Percentiles rank a stretch among this genome's conserved stretches.
These are phyloP conservation scores for Fusarium gaditjirri DNA, from an alignment of 2,329 filamentous ascomycete species.

Conservation along the genomic window DNA sequence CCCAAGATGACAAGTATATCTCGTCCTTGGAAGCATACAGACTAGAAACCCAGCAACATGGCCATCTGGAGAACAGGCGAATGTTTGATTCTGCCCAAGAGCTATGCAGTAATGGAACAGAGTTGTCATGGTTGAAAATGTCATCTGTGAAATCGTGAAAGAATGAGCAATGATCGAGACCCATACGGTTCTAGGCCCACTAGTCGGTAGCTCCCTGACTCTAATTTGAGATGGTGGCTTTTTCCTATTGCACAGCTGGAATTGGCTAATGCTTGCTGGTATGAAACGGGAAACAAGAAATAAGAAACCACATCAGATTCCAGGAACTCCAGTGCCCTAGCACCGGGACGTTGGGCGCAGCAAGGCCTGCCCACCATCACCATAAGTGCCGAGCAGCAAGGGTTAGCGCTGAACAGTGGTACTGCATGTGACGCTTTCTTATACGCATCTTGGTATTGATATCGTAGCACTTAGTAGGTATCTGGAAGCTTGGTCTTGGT, in stretches of 20 bases:
- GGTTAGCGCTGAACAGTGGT: slow-evolving; percentile 27
- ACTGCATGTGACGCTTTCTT: slow-evolving; percentile 25
- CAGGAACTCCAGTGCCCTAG: slow-evolving; percentile 25
- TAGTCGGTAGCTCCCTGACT: slow-evolving; percentile 7
- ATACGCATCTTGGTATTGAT: not conserved
- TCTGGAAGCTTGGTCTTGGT: not conserved
- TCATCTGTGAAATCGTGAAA: not conserved
- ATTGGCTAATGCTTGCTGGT: slow-evolving; percentile 4
- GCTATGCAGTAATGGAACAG: not conserved
- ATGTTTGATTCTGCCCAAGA: not conserved
- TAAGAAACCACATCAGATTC: slow-evolving; percentile 13
- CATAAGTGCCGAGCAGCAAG: slow-evolving; percentile 40
- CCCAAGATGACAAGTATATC: not conserved
- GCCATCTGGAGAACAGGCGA: not conserved
- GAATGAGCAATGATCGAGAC: not conserved
- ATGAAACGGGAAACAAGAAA: slow-evolving; percentile 35
- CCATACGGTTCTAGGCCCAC: slow-evolving; percentile 6
- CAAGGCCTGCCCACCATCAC: slow-evolving; percentile 28
- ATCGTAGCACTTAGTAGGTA: not conserved
- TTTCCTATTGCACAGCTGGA: not conserved
- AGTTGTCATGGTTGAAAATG: not conserved
- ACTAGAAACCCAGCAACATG: not conserved
- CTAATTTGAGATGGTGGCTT: slow-evolving; percentile 26
- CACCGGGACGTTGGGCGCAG: slow-evolving; percentile 39
- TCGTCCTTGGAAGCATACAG: not conserved